A percentile compares a stretch with the other conserved stretches of the same genome.
Conservation (phyloP, 192 early-diverging fungal species). For the Phycomyces blakesleeanus region DNA sequence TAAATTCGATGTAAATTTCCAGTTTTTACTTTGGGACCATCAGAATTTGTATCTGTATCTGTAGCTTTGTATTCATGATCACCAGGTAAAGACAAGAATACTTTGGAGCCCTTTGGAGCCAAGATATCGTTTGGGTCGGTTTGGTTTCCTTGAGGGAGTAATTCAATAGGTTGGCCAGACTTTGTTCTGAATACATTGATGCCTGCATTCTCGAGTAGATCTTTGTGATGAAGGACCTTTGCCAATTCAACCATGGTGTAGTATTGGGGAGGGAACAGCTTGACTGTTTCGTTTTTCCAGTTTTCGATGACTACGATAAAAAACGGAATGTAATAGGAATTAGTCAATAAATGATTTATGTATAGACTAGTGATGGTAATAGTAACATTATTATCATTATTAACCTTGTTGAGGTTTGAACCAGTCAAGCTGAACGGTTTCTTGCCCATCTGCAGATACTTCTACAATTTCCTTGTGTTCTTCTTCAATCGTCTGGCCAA, state of each 20-base stretch:
- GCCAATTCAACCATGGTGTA: constrained; percentile 19
- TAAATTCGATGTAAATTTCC: constrained; percentile 21
- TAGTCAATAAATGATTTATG: too few relatives aligned
- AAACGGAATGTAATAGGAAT: too few relatives aligned
- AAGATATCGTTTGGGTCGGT: neutral
- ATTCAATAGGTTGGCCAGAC: constrained; percentile 5
- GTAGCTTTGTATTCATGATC: constrained; percentile 17
- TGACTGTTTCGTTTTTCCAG: constrained; percentile 14
- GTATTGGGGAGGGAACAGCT: constrained; percentile 36
- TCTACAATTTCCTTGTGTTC: constrained; percentile 22
- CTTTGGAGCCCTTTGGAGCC: constrained; percentile 1
- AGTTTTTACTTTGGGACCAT: too few relatives aligned
- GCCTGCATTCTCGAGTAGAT: constrained; percentile 19
- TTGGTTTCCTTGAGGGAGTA: constrained; percentile 20
- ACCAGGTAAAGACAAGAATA: constrained; percentile 30
- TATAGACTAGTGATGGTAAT: too few relatives aligned
- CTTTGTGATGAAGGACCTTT: neutral
- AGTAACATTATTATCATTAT: neutral
- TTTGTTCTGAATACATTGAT: constrained; percentile 16
- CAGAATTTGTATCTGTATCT: neutral
- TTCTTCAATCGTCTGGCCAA: constrained; percentile 37
- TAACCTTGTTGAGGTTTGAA: constrained; percentile 55
- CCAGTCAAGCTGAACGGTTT: constrained; percentile 65
- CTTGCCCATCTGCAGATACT: constrained; percentile 51
- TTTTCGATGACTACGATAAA: constrained; percentile 18